Percentiles rank a stretch among this genome's conserved stretches.
Evolutionary conservation across 805 yeast species (phyloP).

Genomic region (Saccharomycopsis sp.): DNA sequence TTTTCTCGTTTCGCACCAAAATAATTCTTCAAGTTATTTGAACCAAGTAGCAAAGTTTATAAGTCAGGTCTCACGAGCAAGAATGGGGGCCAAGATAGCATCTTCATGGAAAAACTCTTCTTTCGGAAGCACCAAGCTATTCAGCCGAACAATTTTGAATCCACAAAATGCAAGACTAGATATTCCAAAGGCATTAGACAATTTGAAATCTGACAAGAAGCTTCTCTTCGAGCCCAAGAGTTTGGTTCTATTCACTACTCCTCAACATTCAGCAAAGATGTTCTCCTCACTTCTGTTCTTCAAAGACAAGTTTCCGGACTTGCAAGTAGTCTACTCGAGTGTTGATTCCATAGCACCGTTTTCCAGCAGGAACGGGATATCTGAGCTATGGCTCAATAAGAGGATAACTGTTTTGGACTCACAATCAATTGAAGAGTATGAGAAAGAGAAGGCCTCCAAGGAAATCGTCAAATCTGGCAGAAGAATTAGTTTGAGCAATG

Average conservation of each 20-base stretch:
- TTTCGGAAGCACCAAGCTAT: conserved; percentile 8
- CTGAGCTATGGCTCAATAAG: conserved; percentile 15
- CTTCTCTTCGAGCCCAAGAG: conserved; percentile 8
- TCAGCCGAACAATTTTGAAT: conserved; percentile 8
- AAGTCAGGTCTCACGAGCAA: too few relatives aligned
- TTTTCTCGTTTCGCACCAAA: too few relatives aligned
- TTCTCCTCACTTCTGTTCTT: too few relatives aligned
- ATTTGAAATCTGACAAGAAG: not conserved
- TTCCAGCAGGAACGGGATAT: conserved; percentile 9
- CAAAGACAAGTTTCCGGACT: too few relatives aligned
- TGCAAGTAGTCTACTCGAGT: conserved; percentile 15
- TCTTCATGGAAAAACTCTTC: not conserved
- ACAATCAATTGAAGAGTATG: conserved; percentile 3
- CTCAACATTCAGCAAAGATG: conserved; percentile 13
- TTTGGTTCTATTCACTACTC: conserved; percentile 12
- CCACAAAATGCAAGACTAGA: conserved; percentile 2
- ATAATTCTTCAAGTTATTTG: too few relatives aligned
- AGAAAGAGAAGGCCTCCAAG: not conserved
- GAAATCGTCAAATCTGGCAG: conserved; percentile 8
- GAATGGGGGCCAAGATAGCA: conserved; percentile 1
- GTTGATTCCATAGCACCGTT: conserved; percentile 19
- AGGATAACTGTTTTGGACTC: not conserved
- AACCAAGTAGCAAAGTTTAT: too few relatives aligned
- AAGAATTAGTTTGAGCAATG: not conserved
- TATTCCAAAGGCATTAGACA: not conserved